Base-by-base conservation (phyloP, 805 yeast species). In the Metschnikowia kofuensis region DNA sequence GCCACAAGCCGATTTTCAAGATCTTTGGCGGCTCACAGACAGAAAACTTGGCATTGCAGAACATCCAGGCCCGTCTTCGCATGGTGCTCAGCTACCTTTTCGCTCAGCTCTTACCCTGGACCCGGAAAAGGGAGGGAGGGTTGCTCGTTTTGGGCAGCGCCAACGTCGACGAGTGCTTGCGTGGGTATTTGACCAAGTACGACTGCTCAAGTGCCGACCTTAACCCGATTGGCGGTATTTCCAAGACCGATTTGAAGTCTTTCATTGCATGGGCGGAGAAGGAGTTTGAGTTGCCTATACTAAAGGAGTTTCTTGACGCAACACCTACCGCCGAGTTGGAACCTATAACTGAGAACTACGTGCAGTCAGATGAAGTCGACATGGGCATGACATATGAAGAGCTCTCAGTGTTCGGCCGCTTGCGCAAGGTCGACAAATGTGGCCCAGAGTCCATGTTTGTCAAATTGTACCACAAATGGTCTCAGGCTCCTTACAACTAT, bases 301-400 rank as follows among this genome's bases (percentile, higher is more conserved):
- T 94, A 55, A 69, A 77, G 39, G 86, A 83, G 8, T 94, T 95
- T 64, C 73, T 94, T 41, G 82, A 79, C 57, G 99, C 99, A 0
- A 86, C 94, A 0, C 99, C 99, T 30, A 92, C 99, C 0, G 99
- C 99, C 0, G 99, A 94, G 65, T 78, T 94, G 44, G 99, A 94
- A 62, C 99, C 99, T 34, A 92, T 89, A 46, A 94, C 99, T 0
- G 84, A 86, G 55, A 77, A 82, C 48, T 92, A 94, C 59, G 95
- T 92, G 13, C 99, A 94, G 67, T 87, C 96, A 31, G 99, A 94
- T 66, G 99, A 94, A 67, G 83, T 81, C 12, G 99, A 94, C 63
- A 94, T 94, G 99, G 99, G 99, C 1, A 87, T 95, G 85, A 87
- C 97, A 0, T 94, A 94, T 61, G 96, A 91, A 55, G 99, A 94